Percentiles rank a stretch among this genome's conserved stretches.
Conservation (phyloP, 352 stramenopile species). For the Globisporangium mamillatum region DNA sequence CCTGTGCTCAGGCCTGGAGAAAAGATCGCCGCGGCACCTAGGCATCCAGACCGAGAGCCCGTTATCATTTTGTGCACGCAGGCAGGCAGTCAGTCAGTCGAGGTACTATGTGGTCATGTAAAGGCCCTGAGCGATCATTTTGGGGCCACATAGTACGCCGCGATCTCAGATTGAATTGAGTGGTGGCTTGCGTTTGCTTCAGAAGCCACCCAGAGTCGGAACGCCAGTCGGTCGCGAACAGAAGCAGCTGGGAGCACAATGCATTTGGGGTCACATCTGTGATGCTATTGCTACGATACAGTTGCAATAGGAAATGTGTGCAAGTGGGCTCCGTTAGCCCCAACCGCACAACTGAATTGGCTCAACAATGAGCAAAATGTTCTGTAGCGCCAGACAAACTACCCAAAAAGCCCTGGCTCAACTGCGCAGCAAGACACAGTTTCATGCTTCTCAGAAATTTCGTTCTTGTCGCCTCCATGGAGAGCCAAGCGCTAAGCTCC, state of each 20-base stretch:
- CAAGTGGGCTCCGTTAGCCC: background rate
- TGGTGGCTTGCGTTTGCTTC: too few relatives aligned
- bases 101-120: background rate
- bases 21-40: background rate
- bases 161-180: background rate
- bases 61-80: slow-evolving; percentile 7
- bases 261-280: background rate
- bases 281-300: background rate
- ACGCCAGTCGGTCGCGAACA: background rate
- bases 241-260: slow-evolving; percentile 10
- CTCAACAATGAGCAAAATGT: background rate
- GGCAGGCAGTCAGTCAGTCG: background rate
- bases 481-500: background rate
- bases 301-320: background rate
- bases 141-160: background rate
- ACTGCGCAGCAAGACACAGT: background rate
- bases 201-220: background rate
- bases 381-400: background rate
- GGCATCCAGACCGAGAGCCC: background rate
- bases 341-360: background rate
- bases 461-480: background rate
- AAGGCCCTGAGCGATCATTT: slow-evolving; percentile 1
- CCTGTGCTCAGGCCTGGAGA: background rate
- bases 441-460: background rate
- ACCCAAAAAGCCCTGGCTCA: background rate